These are phyloP conservation scores for Aristolochia fimbriata DNA, from an alignment of 164 flowering plant species.

Conservation along the genomic window DNA sequence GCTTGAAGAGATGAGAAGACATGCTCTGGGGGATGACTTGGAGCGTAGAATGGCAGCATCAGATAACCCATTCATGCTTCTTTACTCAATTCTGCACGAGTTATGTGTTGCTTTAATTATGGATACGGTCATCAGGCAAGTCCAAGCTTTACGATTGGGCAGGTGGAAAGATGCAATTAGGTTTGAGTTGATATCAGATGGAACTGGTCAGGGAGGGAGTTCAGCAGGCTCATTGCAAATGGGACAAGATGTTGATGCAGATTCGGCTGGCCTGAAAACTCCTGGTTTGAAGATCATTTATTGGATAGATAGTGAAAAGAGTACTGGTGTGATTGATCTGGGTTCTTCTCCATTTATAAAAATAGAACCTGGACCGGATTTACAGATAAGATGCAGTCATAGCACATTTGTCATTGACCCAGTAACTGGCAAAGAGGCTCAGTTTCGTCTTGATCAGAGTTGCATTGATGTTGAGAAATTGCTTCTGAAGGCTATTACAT, in stretches of 20 bases:
- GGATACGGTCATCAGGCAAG: conserved; percentile 97
- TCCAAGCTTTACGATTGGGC: conserved; percentile 66
- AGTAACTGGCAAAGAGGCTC: conserved; percentile 72
- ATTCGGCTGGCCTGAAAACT: conserved; percentile 57
- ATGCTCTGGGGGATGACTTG: conserved; percentile 85
- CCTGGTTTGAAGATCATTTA: conserved; percentile 84
- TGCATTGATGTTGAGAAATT: conserved; percentile 92
- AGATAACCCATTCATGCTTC: conserved; percentile 63
- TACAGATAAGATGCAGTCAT: conserved; percentile 73
- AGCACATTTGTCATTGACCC: conserved; percentile 87
- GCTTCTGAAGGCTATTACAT: conserved; percentile 69
- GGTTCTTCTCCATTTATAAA: conserved; percentile 65
- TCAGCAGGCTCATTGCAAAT: conserved; percentile 27
- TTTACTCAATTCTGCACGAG: conserved; percentile 90
- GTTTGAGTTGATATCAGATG: conserved; percentile 79
- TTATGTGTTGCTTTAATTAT: conserved; percentile 80
- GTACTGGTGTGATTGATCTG: conserved; percentile 39
- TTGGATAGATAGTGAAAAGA: conserved; percentile 76
- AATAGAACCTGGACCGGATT: conserved; percentile 86
- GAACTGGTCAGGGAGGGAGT: conserved; percentile 38
- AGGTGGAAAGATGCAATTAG: conserved; percentile 97
- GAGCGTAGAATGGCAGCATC: conserved; percentile 95
- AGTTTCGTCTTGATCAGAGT: conserved; percentile 64
- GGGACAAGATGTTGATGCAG: conserved; percentile 77
- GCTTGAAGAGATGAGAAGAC: conserved; percentile 67